A percentile compares a stretch with the other conserved stretches of the same genome.
phyloP scores from a whole-genome alignment of 192 early-diverging fungal species.

The Helicostylum pulchrum region DNA sequence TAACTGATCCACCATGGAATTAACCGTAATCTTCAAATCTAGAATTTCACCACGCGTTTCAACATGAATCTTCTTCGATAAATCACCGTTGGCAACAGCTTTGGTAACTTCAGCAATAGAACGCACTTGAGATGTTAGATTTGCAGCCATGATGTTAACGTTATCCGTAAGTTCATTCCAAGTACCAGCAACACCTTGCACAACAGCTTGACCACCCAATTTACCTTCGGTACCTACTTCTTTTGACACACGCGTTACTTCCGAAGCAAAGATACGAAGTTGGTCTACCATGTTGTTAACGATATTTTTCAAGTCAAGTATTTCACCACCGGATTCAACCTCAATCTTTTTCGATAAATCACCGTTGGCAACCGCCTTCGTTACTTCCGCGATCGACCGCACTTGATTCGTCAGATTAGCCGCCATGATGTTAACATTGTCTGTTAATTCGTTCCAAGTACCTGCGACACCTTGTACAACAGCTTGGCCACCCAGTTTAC shows the following conservation, averaged over 20 bases:
- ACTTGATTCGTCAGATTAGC: conserved; percentile 56
- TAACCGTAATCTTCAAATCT: conserved; percentile 3
- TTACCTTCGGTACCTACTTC: conserved; percentile 39
- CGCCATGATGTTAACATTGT: conserved; percentile 55
- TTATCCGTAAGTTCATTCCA: conserved; percentile 50
- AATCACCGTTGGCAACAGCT: conserved; percentile 9
- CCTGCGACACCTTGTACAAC: conserved; percentile 47
- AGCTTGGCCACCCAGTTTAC: conserved; percentile 52
- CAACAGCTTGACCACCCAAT: conserved; percentile 32
- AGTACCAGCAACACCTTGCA: conserved; percentile 40
- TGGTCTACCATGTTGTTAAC: conserved; percentile 51
- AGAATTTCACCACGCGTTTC: conserved; percentile 10
- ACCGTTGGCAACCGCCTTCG: conserved; percentile 46
- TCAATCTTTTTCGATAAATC: conserved; percentile 44
- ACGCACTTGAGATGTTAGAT: conserved; percentile 1
- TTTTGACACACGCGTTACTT: conserved; percentile 38
- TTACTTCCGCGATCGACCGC: conserved; percentile 50
- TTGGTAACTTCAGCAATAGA: conserved; percentile 6
- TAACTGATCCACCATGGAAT: conserved; percentile 8
- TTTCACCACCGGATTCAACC: conserved; percentile 42
- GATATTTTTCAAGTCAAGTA: conserved; percentile 45
- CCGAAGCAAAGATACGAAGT: conserved; percentile 42
- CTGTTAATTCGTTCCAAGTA: conserved; percentile 52
- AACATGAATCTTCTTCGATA: conserved; percentile 8
- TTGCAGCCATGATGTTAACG: conserved; percentile 9